Base-by-base conservation (phyloP, 2,329 filamentous ascomycete genomes). In the Colletotrichum gigasporum region DNA sequence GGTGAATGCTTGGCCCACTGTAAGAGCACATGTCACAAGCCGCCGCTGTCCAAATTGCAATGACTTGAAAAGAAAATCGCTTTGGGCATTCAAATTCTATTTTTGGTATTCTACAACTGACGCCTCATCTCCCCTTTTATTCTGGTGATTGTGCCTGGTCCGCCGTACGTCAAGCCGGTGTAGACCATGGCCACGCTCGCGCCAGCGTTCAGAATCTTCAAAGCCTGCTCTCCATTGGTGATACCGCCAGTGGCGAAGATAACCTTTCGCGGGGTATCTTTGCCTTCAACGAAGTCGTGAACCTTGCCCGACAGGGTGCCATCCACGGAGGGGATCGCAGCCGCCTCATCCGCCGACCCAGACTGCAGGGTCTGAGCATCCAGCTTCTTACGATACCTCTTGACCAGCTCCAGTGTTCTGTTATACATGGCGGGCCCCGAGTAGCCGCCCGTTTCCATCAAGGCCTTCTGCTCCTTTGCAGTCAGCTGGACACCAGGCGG, bases 231-330 rank as follows among this genome's bases (percentile, higher is more conserved):
- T 4, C 96, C 96, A 68, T 91, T 95, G 1, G 91, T 96, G 73
- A 99, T 95, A 16, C 96, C 96, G 1, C 96, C 96, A 0, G 93
- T 96, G 0, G 95, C 95, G 74, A 98, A 98, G 65, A 99, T 91
- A 54, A 94, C 90, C 79, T 97, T 97, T 48, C 84, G 84, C 64
- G 81, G 67, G 4, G 64, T 28, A 52, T 70, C 71, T 34, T 65
- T 69, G 16, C 65, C 67, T 51, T 68, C 69, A 10, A 65, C 37
- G 28, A 65, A 18, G 35, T 57, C 56, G 44, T 64, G 51, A 5
- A 59, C 66, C 45, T 73, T 64, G 41, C 71, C 74, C 10, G 73
- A 72, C 44, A 74, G 71, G 2, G 74, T 71, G 26, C 73, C 74
- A n/a, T 76, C 71, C 8, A 74, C 70, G 10, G 75, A 72, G 9